Evolutionary conservation across 805 yeast species (phyloP), one percentile per base, ranked within the genome.

Genomic region (Yamadazyma philogaea): DNA sequence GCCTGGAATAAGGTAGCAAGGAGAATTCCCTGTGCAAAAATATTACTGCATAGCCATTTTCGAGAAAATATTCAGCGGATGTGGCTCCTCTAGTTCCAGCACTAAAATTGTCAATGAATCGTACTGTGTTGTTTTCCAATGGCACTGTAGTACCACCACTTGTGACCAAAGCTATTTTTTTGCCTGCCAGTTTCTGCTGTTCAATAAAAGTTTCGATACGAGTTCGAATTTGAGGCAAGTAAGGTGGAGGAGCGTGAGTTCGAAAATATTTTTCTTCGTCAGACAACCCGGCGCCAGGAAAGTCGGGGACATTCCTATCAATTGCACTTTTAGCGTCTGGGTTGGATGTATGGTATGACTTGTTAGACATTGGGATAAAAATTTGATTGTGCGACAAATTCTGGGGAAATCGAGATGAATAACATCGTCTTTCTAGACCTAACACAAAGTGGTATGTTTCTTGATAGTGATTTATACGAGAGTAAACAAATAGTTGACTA

Each of bases 131-230:
- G 63, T 89, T 90, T 57, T 93, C 99, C 50, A 93, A 69, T 0
- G 99, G 99, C 0, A 93, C 99, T 0, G 97, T 91, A 0, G 99
- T 93, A 17, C 99, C 99, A 18, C 99, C 99, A 7, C 91, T 81
- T 0, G 99, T 93, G 3, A 91, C 95, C 34, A 91, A 66, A 0
- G 81, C 98, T 11, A 91, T 77, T 37, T 74, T 78, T 40, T 73
- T 69, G 3, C 68, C 64, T 3, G 72, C 56, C 28, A 59, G 51
- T 18, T 38, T 30, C 55, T 88, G 95, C 44, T 54, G 64, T 17
- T 73, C 61, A 34, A 90, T 75, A 59, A 91, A 91, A 1, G 73
- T 74, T 7, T 66, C 59, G 7, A 86, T 80, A 46, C 81, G 79
- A 6, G 55, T 49, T 33, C 78, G 73, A 20, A 91, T 66, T 37